Base-by-base conservation (phyloP, 164 flowering plant genomes). In the Magnolia kwangsiensis region DNA sequence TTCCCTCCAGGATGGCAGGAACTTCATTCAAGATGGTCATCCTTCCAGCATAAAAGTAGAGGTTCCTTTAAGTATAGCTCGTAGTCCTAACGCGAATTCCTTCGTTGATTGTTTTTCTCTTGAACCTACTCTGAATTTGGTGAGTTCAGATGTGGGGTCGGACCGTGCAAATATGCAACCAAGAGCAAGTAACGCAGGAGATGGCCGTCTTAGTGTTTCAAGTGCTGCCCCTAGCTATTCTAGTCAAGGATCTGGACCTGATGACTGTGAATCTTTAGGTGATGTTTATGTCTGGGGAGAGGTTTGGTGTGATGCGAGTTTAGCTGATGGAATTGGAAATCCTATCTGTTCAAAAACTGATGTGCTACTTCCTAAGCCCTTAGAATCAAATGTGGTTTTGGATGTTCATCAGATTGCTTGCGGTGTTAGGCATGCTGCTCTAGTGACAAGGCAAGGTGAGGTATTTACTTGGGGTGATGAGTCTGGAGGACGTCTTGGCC, bases 391-490 rank as follows among this genome's bases (percentile, higher is more conserved):
- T 78, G 90, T 91, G 71, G 94, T 95, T 66, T 88, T 92, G 73
- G 98, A 93, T 86, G 95, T 93, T 76, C 90, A 87, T 70, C 93
- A 92, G 80, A 90, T 95, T 76, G 85, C 92, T 67, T 90, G 94
- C 81, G 98, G 98, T 69, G 90, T 82, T 71, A 84, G 93, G 51
- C 98, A 95, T 80, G 84, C 90, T 74, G 93, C 97, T 70, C 88
- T 93, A 61, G 97, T 93, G 50, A 93, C 97, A 11, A 90, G 90
- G 79, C 97, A 92, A 81, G 97, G 97, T 27, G 97, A 93, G 83
- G 94, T 95, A 75, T 93, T 93, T 80, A 90, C 95, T 3, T 93
- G 98, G 97, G 98, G 98, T 20, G 98, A 95, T 80, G 97, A 90
- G 82, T 84, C 87, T 72, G 92, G 98, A 19, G 98, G 98, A 8